A percentile compares a stretch with the other conserved stretches of the same genome.
Conservation (phyloP, 306 rosid genomes). For the Bauhinia variegata region DNA sequence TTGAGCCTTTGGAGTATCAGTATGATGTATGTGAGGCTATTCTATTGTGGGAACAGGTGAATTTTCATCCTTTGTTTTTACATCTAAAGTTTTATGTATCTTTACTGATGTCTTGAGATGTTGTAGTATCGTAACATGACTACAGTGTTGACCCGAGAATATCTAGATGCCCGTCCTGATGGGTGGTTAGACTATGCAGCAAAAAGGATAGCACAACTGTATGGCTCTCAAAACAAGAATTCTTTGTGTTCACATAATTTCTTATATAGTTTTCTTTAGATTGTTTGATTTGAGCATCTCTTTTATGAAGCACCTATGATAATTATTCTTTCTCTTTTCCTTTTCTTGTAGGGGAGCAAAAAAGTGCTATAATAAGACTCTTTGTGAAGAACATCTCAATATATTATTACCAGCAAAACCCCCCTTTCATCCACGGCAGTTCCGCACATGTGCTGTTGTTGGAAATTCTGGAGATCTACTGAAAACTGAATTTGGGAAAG, state of each 20-base stretch:
- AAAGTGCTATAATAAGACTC: slow-evolving; percentile 76
- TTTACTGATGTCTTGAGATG: slow-evolving; percentile 42
- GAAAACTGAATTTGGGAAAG: slow-evolving; percentile 78
- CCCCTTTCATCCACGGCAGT: slow-evolving; percentile 90
- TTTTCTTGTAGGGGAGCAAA: slow-evolving; percentile 63
- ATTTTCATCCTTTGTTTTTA: slow-evolving; percentile 29
- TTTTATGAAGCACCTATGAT: slow-evolving; percentile 20
- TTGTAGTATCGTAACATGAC: slow-evolving; percentile 97
- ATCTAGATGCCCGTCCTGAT: slow-evolving; percentile 81
- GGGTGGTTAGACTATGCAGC: slow-evolving; percentile 96
- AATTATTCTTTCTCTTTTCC: slow-evolving; percentile 4
- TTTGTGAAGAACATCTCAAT: slow-evolving; percentile 88
- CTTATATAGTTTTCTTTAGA: neutral
- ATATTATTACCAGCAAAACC: slow-evolving; percentile 82
- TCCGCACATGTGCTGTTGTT: slow-evolving; percentile 88
- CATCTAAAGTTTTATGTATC: slow-evolving; percentile 14
- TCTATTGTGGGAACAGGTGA: slow-evolving; percentile 94
- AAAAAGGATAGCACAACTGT: slow-evolving; percentile 89
- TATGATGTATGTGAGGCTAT: slow-evolving; percentile 84
- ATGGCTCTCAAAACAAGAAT: slow-evolving; percentile 36
- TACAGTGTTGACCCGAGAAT: slow-evolving; percentile 91
- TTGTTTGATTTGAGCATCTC: slow-evolving; percentile 10
- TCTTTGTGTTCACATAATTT: slow-evolving; percentile 22
- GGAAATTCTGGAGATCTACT: slow-evolving; percentile 98
- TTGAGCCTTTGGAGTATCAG: slow-evolving; percentile 80